A percentile compares a stretch with the other conserved stretches of the same genome.
Evolutionary conservation across 495 filamentous ascomycete genomes (phyloP).

Genomic region (Lasiosphaeris hirsuta): DNA sequence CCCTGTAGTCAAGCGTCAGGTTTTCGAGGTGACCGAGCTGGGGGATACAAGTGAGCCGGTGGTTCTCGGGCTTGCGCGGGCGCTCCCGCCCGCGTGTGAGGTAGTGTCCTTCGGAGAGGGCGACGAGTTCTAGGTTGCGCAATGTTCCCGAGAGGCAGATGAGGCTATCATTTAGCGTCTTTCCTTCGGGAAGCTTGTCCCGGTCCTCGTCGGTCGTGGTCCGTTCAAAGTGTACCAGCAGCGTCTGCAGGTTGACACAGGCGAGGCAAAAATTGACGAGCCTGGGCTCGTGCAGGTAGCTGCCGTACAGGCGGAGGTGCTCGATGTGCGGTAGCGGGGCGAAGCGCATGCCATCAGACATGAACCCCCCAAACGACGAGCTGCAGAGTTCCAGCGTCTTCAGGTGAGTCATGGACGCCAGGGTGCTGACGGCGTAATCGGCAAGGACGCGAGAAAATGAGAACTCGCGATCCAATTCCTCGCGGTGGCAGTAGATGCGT

Average conservation of each 20-base stretch:
- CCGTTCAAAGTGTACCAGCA: constrained; percentile 33
- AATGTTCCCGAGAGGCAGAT: constrained; percentile 19
- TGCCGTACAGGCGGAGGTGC: constrained; percentile 32
- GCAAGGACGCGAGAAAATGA: constrained; percentile 26
- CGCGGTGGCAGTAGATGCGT: constrained; percentile 35
- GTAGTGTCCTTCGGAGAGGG: constrained; percentile 30
- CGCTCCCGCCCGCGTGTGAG: constrained; percentile 31
- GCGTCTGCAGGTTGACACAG: constrained; percentile 27
- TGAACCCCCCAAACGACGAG: constrained; percentile 20
- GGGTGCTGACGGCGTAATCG: constrained; percentile 23
- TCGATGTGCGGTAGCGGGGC: constrained; percentile 29
- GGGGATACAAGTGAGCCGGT: constrained; percentile 32
- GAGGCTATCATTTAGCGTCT: constrained; percentile 29
- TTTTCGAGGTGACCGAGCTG: constrained; percentile 22
- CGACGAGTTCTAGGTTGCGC: constrained; percentile 27
- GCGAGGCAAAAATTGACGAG: constrained; percentile 28
- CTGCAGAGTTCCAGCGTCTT: constrained; percentile 34
- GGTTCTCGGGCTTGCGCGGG: constrained; percentile 34
- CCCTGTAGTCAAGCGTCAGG: constrained; percentile 32
- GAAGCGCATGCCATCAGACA: constrained; percentile 9
- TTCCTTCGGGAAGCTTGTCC: constrained; percentile 28
- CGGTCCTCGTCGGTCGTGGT: constrained; percentile 29
- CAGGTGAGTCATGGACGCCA: constrained; percentile 20
- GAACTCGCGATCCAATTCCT: constrained; percentile 22
- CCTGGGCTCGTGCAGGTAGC: constrained; percentile 29